Conservation (phyloP, 192 early-diverging fungal species). For the Coemansia sp. region DNA sequence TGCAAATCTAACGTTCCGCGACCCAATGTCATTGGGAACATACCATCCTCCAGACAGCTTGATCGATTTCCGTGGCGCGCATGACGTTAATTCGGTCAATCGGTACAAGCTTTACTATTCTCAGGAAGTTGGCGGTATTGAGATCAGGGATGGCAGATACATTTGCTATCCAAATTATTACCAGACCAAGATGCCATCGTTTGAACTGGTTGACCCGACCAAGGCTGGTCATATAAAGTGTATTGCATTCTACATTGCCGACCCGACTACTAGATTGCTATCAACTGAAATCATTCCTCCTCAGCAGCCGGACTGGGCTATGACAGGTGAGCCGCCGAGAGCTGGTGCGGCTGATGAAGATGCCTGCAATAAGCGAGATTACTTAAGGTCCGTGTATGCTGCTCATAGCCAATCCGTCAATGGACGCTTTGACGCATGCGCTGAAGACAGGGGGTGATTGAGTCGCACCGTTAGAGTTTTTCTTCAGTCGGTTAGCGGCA, state of each 20-base stretch:
- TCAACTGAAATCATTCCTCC: slow-evolving; percentile 65
- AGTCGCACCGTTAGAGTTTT: not conserved
- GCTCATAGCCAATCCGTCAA: not conserved
- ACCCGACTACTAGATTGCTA: slow-evolving; percentile 58
- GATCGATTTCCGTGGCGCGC: not conserved
- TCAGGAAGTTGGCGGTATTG: slow-evolving; percentile 55
- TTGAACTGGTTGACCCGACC: slow-evolving; percentile 60
- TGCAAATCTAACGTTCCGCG: slow-evolving; percentile 61
- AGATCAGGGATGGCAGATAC: slow-evolving; percentile 58
- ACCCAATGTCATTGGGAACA: not conserved
- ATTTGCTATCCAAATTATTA: slow-evolving; percentile 71
- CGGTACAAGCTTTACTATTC: not conserved
- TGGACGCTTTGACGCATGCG: not conserved
- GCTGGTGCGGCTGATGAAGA: not conserved
- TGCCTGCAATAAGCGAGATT: not conserved
- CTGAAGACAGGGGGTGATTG: not conserved
- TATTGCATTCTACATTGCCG: slow-evolving; percentile 68
- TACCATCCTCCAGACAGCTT: not conserved
- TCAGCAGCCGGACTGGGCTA: slow-evolving; percentile 62
- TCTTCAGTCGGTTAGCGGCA: not conserved
- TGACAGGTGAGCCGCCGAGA: not conserved
- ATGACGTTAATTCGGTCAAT: not conserved
- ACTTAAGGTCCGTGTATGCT: not conserved
- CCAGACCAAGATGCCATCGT: slow-evolving; percentile 66
- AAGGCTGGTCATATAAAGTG: slow-evolving; percentile 67